A percentile compares a stretch with the other conserved stretches of the same genome.
These are phyloP conservation scores for Hirschioporus abietinus DNA, from an alignment of 768 basidiomycete species.

Conservation along the genomic window DNA sequence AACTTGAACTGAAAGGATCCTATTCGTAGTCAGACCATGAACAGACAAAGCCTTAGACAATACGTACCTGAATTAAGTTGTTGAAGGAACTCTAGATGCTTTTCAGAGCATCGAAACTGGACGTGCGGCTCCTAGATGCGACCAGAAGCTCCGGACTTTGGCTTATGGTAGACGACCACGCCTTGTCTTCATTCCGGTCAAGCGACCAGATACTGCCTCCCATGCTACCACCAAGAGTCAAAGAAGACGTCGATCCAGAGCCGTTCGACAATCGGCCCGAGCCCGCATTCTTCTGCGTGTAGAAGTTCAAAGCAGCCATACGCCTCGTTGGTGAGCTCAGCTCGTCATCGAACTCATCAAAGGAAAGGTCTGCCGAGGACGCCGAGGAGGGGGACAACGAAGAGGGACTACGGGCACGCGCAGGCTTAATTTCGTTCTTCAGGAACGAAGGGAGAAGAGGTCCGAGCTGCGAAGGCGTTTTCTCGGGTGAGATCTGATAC, in stretches of 20 bases:
- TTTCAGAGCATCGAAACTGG: background rate
- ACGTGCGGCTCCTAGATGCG: background rate
- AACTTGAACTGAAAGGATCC: background rate
- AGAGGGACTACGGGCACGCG: conserved; percentile 29
- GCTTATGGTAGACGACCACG: conserved; percentile 9
- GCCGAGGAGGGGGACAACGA: conserved; percentile 59
- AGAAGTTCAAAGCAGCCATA: conserved; percentile 25
- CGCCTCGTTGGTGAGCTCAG: conserved; percentile 11
- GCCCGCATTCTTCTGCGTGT: conserved; percentile 22
- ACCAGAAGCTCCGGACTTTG: conserved; percentile 2
- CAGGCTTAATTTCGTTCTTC: conserved; percentile 61
- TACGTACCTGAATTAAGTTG: background rate
- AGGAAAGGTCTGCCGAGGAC: conserved; percentile 59
- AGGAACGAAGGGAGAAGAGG: conserved; percentile 72
- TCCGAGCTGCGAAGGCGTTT: conserved; percentile 25
- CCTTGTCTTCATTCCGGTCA: conserved; percentile 65
- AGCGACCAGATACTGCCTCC: conserved; percentile 64
- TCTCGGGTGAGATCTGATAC: conserved; percentile 17
- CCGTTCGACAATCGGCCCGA: conserved; percentile 23
- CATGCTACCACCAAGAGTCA: conserved; percentile 21
- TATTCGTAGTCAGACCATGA: background rate
- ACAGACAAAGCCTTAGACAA: background rate
- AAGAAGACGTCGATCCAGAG: conserved; percentile 13
- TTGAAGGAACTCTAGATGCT: background rate
- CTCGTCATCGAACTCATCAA: conserved; percentile 43